Base-by-base conservation (phyloP, 164 flowering plant genomes). In the Tetracentron sinense region DNA sequence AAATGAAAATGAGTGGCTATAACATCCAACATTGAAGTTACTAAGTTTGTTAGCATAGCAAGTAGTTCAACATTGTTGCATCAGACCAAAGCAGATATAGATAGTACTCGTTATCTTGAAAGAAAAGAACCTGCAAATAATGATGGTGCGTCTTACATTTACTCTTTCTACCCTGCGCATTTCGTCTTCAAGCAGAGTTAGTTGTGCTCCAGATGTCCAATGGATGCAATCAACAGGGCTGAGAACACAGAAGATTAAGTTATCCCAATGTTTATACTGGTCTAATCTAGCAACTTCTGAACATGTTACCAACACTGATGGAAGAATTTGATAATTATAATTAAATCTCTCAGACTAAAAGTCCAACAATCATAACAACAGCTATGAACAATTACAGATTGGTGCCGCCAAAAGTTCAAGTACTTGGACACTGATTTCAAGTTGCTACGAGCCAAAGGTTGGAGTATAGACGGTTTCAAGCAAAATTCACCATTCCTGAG, bases 201-300 rank as follows among this genome's bases (percentile, higher is more conserved):
- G 60, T 73, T 90, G 98, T 57, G 92, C 85, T 53, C 96, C 95
- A 63, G 97, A 89, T 38, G 93, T 90, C 98, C 96, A 86, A 75
- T 94, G 96, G 66, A 94, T 94, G 77, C 98, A 94, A 70, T 94
- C 93, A 56, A 93, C 98, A 53, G 97, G 98, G 81, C 98, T 90
- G 93, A 66, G 48, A 66, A 61, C 20, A 47, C 56, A 28, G 33
- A 60, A 30, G 28, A 50, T 49, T 7, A 50, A 21, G 49, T 58
- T 27, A 67, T 17, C 17, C 44, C 27, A 58, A 12, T 27, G 10
- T 14, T 1, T 19, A 20, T 17, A 47, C 30, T 47, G 44, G 16
- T 47, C 35, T 23, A 33, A 47, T 33, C 11, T 21, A 23, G 49
- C 42, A 47, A 47, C 8, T 54, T 49, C 3, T 6, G 22, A 54